Base-by-base conservation (phyloP, 1,139 yeast species). In the Lodderomyces pseudojiufengensis region DNA sequence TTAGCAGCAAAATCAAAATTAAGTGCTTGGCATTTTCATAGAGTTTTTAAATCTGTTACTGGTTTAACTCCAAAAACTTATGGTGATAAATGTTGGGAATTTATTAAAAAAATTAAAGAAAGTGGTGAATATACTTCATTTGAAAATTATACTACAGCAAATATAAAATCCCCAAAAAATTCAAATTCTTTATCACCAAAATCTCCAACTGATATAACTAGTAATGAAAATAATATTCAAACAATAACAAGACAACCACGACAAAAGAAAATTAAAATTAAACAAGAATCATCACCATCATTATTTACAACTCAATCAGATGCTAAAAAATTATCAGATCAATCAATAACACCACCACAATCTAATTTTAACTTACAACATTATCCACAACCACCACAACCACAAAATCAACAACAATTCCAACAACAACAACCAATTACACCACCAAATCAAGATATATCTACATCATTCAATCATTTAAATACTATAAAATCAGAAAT, bases 1-100 rank as follows among this genome's bases (percentile, higher is more conserved):
- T 70, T 86, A 54, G 95, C 95, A 6, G 82, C 87, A 12, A 84
- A 85, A 53, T 82, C 90, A 9, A 84, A 83, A 47, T 70, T 86
- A 41, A 77, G 86, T 16, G 95, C 95, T n/a, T 86, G 95, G 95
- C 95, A 86, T 61, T 86, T 86, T 59, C 95, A 86, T 63, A 68
- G 95, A 37, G 95, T 86, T 24, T 86, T 86, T 65, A 82, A 87
- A 57, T 76, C 83, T 28, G 87, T 86, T 39, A 84, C 95, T 11
- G 90, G 92, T 1, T 70, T 85, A 43, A 86, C 95, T 0, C 95
- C 95, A 25, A 84, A 86, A 63, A 83, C 86, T 5, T 86, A 86
- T 50, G 95, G 95, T 35, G 95, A 86, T 53, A 81, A 82, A 46
- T 84, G 95, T 56, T 83, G 86, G 76, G 85, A 80, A 48, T 82